Percentiles rank a stretch among this genome's conserved stretches.
Evolutionary conservation across 2,329 filamentous ascomycete species (phyloP).

Genomic region (Spiromastix sp.): DNA sequence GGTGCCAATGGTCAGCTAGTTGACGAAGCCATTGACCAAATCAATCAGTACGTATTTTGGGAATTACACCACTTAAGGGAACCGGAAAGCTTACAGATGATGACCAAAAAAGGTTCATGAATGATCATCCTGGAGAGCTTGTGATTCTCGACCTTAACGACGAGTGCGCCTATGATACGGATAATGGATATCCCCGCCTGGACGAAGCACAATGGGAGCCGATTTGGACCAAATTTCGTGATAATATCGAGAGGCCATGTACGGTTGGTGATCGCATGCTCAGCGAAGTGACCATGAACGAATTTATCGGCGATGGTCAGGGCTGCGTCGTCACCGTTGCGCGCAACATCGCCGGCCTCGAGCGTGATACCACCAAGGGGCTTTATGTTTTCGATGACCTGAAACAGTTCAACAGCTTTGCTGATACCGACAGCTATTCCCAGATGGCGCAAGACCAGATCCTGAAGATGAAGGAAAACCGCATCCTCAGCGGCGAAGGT

Average conservation of each 20-base stretch:
- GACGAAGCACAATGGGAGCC: slow-evolving; percentile 30
- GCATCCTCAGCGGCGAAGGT: slow-evolving; percentile 6
- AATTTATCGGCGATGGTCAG: slow-evolving; percentile 26
- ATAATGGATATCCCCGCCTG: slow-evolving; percentile 29
- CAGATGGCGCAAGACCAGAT: slow-evolving; percentile 29
- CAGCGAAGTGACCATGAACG: slow-evolving; percentile 21
- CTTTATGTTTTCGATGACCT: too few species aligned
- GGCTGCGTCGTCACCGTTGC: slow-evolving; percentile 25
- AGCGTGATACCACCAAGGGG: too few species aligned
- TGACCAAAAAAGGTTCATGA: slow-evolving; percentile 35
- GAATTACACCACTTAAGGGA: too few species aligned
- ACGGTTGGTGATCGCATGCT: too few species aligned
- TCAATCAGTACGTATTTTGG: slow-evolving; percentile 3
- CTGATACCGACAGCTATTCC: too few species aligned
- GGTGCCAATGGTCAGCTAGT: slow-evolving; percentile 4
- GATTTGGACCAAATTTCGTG: too few species aligned
- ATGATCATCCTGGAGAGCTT: slow-evolving; percentile 35
- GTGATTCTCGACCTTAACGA: slow-evolving; percentile 39
- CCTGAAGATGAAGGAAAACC: slow-evolving; percentile 19
- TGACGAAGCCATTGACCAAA: slow-evolving; percentile 1
- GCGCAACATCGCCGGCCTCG: slow-evolving; percentile 10
- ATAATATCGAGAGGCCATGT: too few species aligned
- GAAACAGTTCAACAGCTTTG: slow-evolving; percentile 23
- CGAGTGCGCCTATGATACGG: slow-evolving; percentile 36
- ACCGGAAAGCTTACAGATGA: too few species aligned